Percentiles rank a stretch among this genome's conserved stretches.
Evolutionary conservation across 305 asterid genomes (phyloP).

Genomic region (Fraxinus floribunda): DNA sequence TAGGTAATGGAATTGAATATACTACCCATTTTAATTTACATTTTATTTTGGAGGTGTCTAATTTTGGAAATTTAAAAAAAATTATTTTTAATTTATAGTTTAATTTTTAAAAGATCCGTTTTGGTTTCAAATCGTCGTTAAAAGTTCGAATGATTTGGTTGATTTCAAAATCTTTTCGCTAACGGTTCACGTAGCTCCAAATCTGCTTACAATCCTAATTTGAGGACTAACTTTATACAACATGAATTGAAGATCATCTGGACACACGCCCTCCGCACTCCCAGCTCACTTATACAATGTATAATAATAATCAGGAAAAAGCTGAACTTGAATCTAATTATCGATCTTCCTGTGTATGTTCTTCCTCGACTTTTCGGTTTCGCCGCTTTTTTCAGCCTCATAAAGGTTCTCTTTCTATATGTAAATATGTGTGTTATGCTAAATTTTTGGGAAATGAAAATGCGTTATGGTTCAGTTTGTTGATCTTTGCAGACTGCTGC

Average conservation of each 20-base stretch:
- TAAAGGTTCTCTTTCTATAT: constrained; percentile 11
- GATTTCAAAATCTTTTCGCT: neutral
- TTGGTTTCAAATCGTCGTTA: neutral
- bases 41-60: neutral
- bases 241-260: too few relatives aligned
- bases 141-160: neutral
- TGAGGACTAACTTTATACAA: too few relatives aligned
- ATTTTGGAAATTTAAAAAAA: neutral
- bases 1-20: too few relatives aligned
- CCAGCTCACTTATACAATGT: too few relatives aligned
- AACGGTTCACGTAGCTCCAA: neutral
- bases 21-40: neutral
- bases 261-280: too few relatives aligned
- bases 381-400: constrained; percentile 9
- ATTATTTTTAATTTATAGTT: too few relatives aligned
- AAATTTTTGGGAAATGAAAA: neutral
- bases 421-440: neutral
- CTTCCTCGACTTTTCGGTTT: neutral
- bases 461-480: too few relatives aligned
- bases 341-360: constrained; percentile 12
- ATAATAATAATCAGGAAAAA: neutral
- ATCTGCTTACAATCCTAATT: too few relatives aligned
- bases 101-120: neutral
- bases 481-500: too few relatives aligned
- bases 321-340: neutral